Evolutionary conservation across 768 basidiomycete genomes (phyloP).

Genomic region (Termitomyces sp.): DNA sequence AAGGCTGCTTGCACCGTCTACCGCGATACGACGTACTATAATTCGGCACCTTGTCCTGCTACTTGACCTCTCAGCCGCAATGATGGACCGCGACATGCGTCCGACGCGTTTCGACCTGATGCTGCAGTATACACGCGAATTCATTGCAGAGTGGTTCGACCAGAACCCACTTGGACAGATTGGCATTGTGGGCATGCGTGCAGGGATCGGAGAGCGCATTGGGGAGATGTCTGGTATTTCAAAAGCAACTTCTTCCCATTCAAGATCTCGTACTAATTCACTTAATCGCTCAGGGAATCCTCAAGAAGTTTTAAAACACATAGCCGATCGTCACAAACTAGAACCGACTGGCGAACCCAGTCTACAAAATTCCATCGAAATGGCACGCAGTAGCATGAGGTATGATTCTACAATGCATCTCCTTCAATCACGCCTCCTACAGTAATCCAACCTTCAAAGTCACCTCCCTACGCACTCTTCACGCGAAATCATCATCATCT

Average conservation of each 20-base stretch:
- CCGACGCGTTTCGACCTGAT: slow-evolving; percentile 91
- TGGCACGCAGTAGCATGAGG: slow-evolving; percentile 94
- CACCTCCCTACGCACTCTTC: slow-evolving; percentile 98
- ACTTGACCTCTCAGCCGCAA: slow-evolving; percentile 87
- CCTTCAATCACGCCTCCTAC: not conserved
- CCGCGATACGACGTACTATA: slow-evolving; percentile 90
- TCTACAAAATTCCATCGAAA: slow-evolving; percentile 95
- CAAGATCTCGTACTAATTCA: not conserved
- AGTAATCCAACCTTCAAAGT: slow-evolving; percentile 36
- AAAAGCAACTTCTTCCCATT: not conserved
- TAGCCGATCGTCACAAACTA: slow-evolving; percentile 83
- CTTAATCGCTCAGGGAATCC: slow-evolving; percentile 69
- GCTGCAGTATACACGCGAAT: slow-evolving; percentile 87
- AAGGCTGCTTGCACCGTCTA: slow-evolving; percentile 77
- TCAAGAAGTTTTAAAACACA: slow-evolving; percentile 87
- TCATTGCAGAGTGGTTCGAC: slow-evolving; percentile 97
- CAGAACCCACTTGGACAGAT: slow-evolving; percentile 98
- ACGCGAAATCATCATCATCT: slow-evolving; percentile 90
- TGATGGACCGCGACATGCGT: slow-evolving; percentile 95
- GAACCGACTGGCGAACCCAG: slow-evolving; percentile 93
- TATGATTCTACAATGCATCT: slow-evolving; percentile 26
- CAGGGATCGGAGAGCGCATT: slow-evolving; percentile 86
- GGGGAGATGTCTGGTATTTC: slow-evolving; percentile 85
- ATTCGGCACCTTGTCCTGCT: slow-evolving; percentile 92
- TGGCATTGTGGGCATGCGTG: slow-evolving; percentile 89